A percentile compares a stretch with the other conserved stretches of the same genome.
These are phyloP conservation scores for Domatiomyces catenatus DNA, from an alignment of 2,329 filamentous ascomycete genomes.

Conservation along the genomic window DNA sequence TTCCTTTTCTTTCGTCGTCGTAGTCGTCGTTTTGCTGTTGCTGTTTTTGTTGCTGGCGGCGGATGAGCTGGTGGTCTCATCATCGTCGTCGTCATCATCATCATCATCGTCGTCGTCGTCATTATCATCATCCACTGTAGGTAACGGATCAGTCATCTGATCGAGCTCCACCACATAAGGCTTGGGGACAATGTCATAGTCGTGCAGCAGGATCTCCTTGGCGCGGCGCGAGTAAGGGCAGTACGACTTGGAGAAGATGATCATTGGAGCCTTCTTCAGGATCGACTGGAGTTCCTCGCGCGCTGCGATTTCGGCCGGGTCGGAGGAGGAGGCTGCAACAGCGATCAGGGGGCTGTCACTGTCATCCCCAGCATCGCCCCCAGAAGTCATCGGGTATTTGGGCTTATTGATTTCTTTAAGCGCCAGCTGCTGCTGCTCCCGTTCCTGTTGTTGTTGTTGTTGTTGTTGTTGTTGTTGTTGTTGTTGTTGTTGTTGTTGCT, in stretches of 20 bases:
- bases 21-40: neutral
- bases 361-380: constrained; percentile 2
- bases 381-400: constrained; percentile 8
- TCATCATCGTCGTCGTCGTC: constrained; percentile 5
- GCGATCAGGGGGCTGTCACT: constrained; percentile 3
- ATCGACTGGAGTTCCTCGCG: constrained; percentile 62
- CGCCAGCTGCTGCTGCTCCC: constrained; percentile 17
- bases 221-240: constrained; percentile 76
- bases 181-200: constrained; percentile 66
- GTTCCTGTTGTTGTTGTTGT: constrained; percentile 45
- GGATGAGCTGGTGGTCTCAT: no score
- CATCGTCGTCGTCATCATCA: neutral
- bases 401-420: constrained; percentile 9
- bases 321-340: constrained; percentile 22
- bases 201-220: constrained; percentile 68
- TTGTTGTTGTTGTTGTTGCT: constrained; percentile 38
- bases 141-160: constrained; percentile 36
- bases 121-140: constrained; percentile 4
- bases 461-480: constrained; percentile 21
- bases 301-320: constrained; percentile 42
- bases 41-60: neutral
- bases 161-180: constrained; percentile 89
- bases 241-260: constrained; percentile 92
- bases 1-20: neutral
- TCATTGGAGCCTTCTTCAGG: constrained; percentile 73